A percentile compares a stretch with the other conserved stretches of the same genome.
Conservation (phyloP, 2,329 filamentous ascomycete genomes). For the Hypomyces rosellus region DNA sequence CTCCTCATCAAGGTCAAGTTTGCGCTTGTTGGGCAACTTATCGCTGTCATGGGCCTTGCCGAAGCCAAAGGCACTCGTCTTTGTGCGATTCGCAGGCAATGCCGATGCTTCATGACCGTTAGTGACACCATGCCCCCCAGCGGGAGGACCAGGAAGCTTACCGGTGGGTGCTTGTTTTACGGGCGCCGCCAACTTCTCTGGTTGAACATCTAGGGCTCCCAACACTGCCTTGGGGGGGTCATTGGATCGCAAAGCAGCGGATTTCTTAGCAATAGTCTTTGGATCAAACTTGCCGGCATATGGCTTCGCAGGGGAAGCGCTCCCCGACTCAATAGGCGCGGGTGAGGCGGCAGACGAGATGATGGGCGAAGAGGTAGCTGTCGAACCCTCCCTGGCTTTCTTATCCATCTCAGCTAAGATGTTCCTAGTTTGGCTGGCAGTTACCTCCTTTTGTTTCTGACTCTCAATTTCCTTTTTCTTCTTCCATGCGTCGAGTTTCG, state of each 20-base stretch:
- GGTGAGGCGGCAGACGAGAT: conserved; percentile 47
- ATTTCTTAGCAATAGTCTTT: conserved; percentile 78
- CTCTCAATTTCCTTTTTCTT: conserved; percentile 76
- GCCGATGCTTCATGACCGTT: conserved; percentile 38
- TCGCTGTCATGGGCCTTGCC: conserved; percentile 62
- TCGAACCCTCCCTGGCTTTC: conserved; percentile 48
- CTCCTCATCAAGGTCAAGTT: conserved; percentile 81
- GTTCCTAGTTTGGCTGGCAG: conserved; percentile 57
- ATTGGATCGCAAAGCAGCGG: conserved; percentile 53
- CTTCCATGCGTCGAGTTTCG: conserved; percentile 87
- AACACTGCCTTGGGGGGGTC: conserved; percentile 43
- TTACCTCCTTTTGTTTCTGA: conserved; percentile 63
- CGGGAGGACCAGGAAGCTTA: conserved; percentile 20
- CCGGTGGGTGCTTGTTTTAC: conserved; percentile 31
- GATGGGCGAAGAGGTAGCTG: conserved; percentile 43
- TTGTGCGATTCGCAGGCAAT: conserved; percentile 61
- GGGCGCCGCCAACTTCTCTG: conserved; percentile 27
- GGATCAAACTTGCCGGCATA: conserved; percentile 81
- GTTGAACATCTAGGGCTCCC: conserved; percentile 39
- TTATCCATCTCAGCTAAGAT: conserved; percentile 69
- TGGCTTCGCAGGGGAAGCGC: conserved; percentile 46
- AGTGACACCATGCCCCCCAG: conserved; percentile 12
- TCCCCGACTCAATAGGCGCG: conserved; percentile 34
- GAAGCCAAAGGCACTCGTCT: conserved; percentile 80
- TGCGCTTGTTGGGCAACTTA: conserved; percentile 63